These are phyloP conservation scores for Starmerella kuoi DNA, from an alignment of 805 yeast genomes.

Conservation along the genomic window DNA sequence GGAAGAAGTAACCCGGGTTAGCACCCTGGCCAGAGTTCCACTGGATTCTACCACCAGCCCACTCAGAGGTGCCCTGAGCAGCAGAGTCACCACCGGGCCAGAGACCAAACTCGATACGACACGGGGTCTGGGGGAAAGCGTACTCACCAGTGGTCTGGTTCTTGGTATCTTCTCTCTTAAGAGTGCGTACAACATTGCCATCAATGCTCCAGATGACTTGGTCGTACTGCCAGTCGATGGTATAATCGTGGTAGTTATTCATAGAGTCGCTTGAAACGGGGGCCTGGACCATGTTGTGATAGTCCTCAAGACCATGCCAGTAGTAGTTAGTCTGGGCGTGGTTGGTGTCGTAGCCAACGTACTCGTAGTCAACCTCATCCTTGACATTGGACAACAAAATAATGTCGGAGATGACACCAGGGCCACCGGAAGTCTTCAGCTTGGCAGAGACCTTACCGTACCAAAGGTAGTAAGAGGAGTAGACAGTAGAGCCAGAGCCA, in stretches of 20 bases:
- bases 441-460: constrained; percentile 67
- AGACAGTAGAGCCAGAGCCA: constrained; percentile 64
- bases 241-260: constrained; percentile 59
- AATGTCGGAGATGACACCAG: constrained; percentile 75
- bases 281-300: constrained; percentile 42
- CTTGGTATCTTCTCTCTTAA: constrained; percentile 43
- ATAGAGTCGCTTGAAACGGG: constrained; percentile 41
- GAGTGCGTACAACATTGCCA: constrained; percentile 53
- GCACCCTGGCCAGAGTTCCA: constrained; percentile 69
- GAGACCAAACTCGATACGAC: constrained; percentile 55
- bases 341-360: constrained; percentile 61
- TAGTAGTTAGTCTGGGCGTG: constrained; percentile 69
- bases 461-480: constrained; percentile 74
- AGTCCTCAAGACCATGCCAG: constrained; percentile 60
- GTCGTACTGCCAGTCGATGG: constrained; percentile 73
- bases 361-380: constrained; percentile 86
- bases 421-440: constrained; percentile 58
- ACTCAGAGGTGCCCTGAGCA: constrained; percentile 50
- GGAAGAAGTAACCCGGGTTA: constrained; percentile 71
- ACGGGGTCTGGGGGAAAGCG: constrained; percentile 86
- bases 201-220: constrained; percentile 59
- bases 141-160: constrained; percentile 46
- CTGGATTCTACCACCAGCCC: constrained; percentile 81
- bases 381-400: constrained; percentile 71
- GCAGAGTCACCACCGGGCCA: constrained; percentile 44